Conservation (phyloP, 257 asterid species). For the Ilex asprella region DNA sequence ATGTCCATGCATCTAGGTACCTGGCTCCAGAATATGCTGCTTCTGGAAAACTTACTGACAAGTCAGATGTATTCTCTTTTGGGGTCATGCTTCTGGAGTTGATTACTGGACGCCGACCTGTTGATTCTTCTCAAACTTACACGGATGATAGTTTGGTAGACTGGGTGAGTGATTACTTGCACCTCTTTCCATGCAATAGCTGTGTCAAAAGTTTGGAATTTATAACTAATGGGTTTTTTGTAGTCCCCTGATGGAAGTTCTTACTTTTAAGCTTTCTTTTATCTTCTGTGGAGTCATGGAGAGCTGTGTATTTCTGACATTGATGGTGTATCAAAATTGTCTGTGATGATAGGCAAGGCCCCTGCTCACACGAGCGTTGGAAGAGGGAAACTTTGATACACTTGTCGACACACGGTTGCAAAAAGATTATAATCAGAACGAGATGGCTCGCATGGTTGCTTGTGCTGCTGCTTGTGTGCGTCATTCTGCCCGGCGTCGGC, state of each 20-base stretch:
- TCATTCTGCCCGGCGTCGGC: slow-evolving; percentile 85
- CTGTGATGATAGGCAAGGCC: slow-evolving; percentile 70
- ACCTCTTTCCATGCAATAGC: too few species aligned
- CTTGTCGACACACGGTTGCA: slow-evolving; percentile 49
- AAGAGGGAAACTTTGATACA: slow-evolving; percentile 53
- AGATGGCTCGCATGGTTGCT: slow-evolving; percentile 80
- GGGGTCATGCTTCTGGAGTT: slow-evolving; percentile 93
- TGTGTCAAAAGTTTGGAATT: too few species aligned
- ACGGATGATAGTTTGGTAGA: slow-evolving; percentile 87
- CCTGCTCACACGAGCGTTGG: slow-evolving; percentile 57
- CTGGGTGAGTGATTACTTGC: slow-evolving; percentile 50
- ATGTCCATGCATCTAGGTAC: slow-evolving; percentile 41
- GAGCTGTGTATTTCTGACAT: too few species aligned
- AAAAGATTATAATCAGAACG: slow-evolving; percentile 38
- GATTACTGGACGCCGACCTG: slow-evolving; percentile 89
- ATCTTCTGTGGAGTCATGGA: too few species aligned
- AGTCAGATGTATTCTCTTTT: slow-evolving; percentile 89
- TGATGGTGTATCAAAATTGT: slow-evolving; percentile 4
- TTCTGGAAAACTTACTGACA: slow-evolving; percentile 86
- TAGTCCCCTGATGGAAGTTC: too few species aligned
- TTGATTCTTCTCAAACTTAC: slow-evolving; percentile 45
- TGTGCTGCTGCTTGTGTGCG: slow-evolving; percentile 88
- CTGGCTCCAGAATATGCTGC: slow-evolving; percentile 98
- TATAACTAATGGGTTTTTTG: too few species aligned
- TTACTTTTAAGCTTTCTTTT: too few species aligned